Percentiles rank a stretch among this genome's conserved stretches.
Evolutionary conservation across 495 filamentous ascomycete species (phyloP).

Genomic region (Penicillium paradoxum): DNA sequence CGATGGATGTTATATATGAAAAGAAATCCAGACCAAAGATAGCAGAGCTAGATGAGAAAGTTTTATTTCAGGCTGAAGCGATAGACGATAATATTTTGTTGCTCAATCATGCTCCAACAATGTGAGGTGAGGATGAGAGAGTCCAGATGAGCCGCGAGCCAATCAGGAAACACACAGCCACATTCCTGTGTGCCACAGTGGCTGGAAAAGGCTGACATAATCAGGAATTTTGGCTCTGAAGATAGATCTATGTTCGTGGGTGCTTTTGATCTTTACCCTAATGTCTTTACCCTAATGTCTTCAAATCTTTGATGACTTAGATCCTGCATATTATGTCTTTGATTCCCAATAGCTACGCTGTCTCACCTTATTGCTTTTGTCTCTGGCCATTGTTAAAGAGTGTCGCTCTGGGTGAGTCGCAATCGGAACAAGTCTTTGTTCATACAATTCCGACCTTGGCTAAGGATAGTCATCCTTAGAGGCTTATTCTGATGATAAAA

Average conservation of each 20-base stretch:
- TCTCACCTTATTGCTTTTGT: too few relatives aligned
- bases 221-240: background rate
- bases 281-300: too few relatives aligned
- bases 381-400: background rate
- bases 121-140: constrained; percentile 6
- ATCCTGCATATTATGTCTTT: too few relatives aligned
- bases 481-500: too few relatives aligned
- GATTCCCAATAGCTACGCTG: too few relatives aligned
- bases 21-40: background rate
- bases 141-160: constrained; percentile 3
- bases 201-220: background rate
- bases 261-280: too few relatives aligned
- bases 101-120: background rate
- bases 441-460: too few relatives aligned
- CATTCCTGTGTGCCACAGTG: constrained; percentile 10
- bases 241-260: too few relatives aligned
- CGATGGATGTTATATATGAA: background rate
- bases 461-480: too few relatives aligned
- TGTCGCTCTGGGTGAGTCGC: background rate
- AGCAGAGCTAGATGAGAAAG: background rate
- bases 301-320: too few relatives aligned
- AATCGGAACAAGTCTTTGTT: background rate
- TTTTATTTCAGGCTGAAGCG: background rate
- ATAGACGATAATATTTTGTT: background rate
- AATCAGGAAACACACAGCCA: constrained; percentile 6